phyloP scores from a whole-genome alignment of 768 basidiomycete species.

The Leccinum imitatum region DNA sequence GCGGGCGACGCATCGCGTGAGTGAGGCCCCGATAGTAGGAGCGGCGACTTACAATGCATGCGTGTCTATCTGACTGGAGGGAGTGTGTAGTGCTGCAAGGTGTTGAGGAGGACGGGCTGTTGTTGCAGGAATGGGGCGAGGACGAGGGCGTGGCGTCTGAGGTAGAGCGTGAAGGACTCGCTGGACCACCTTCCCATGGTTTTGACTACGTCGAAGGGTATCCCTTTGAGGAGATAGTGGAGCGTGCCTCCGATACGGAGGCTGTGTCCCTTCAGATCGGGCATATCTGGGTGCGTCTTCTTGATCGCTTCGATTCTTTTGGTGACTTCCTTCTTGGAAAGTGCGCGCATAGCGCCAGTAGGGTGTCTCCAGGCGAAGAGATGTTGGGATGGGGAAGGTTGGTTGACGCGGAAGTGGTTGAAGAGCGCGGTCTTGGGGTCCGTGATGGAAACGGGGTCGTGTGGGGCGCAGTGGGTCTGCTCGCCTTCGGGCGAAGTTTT shows the following conservation, averaged over 20 bases:
- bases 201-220: background rate
- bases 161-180: background rate
- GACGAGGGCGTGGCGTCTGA: background rate
- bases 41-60: background rate
- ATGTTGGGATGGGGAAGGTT: background rate
- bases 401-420: background rate
- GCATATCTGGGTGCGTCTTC: background rate
- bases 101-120: background rate
- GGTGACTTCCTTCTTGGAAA: constrained; percentile 1
- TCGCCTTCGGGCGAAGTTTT: too few species aligned
- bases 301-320: background rate
- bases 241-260: background rate
- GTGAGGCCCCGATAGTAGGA: background rate
- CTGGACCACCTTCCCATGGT: background rate
- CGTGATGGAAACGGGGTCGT: too few species aligned
- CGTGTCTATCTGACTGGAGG: background rate
- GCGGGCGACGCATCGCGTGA: background rate
- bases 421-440: too few species aligned
- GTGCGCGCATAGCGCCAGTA: fast-evolving
- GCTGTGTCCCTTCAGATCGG: constrained; percentile 4
- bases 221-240: background rate
- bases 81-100: background rate
- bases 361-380: constrained; percentile 8
- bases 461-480: too few species aligned
- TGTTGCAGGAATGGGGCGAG: background rate